Conservation (phyloP, 2,329 filamentous ascomycete species). For the Nannizzia gypsea region DNA sequence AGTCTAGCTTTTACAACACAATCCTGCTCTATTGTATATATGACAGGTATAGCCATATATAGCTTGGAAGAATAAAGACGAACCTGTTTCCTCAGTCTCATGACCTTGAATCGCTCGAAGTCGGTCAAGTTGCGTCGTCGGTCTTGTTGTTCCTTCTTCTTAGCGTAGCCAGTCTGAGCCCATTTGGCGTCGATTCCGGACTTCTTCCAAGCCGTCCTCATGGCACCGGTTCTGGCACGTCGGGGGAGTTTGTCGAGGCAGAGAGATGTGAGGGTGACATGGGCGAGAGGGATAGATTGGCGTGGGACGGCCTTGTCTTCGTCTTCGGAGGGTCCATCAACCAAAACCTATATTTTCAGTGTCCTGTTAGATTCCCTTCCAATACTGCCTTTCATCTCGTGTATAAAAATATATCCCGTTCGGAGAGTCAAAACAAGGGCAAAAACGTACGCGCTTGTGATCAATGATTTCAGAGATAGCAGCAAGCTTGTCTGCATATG, state of each 20-base stretch:
- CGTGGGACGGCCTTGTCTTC: constrained; percentile 70
- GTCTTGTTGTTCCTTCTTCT: constrained; percentile 77
- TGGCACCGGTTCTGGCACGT: constrained; percentile 65
- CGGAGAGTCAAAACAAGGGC: not conserved
- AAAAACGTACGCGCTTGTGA: constrained; percentile 92
- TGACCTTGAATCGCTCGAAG: constrained; percentile 99
- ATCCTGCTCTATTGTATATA: not conserved
- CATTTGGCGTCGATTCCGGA: constrained; percentile 86
- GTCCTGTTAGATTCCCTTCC: not conserved
- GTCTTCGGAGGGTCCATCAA: constrained; percentile 85
- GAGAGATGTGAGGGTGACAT: constrained; percentile 80
- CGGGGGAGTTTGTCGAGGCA: constrained; percentile 77
- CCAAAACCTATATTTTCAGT: constrained; percentile 58
- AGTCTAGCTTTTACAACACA: not conserved
- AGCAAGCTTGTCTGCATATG: constrained; percentile 74
- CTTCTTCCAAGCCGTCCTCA: constrained; percentile 86
- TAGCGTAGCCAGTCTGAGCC: constrained; percentile 81
- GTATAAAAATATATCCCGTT: not conserved
- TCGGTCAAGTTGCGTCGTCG: constrained; percentile 87
- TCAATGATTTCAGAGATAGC: constrained; percentile 99
- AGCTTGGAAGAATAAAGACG: constrained; percentile 22
- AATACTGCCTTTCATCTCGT: not conserved
- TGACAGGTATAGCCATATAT: not conserved
- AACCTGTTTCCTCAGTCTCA: constrained; percentile 98
- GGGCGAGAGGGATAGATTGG: constrained; percentile 70